Percentiles rank a stretch among this genome's conserved stretches.
phyloP scores from a whole-genome alignment of 75 land plant genomes.

The Selaginella moellendorffii region DNA sequence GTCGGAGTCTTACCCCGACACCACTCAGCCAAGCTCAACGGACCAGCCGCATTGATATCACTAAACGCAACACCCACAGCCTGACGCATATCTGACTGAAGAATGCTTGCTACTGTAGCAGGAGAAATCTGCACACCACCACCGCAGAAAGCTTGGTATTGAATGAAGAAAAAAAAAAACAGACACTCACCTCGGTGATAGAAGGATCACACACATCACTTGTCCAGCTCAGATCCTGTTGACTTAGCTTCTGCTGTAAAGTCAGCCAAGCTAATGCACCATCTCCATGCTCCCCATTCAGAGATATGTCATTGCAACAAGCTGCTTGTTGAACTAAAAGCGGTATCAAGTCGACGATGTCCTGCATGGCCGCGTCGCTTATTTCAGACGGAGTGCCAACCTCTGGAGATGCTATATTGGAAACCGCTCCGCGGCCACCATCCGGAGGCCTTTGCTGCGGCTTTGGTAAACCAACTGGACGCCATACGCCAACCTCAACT shows the following conservation, averaged over 20 bases:
- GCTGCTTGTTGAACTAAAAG: slow-evolving; percentile 82
- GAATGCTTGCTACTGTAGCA: slow-evolving; percentile 57
- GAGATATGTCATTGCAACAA: slow-evolving; percentile 55
- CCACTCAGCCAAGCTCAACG: slow-evolving; percentile 73
- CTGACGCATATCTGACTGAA: slow-evolving; percentile 72
- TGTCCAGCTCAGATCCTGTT: slow-evolving; percentile 45
- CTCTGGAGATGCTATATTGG: not conserved
- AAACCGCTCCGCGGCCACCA: too few species aligned
- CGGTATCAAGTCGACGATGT: slow-evolving; percentile 63
- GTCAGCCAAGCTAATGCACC: slow-evolving; percentile 85
- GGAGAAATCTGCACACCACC: slow-evolving; percentile 47
- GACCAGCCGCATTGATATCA: slow-evolving; percentile 53
- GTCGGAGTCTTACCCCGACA: slow-evolving; percentile 74
- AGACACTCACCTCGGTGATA: slow-evolving; percentile 71
- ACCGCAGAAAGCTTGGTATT: not conserved
- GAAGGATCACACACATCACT: slow-evolving; percentile 38
- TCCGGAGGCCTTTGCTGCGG: slow-evolving; percentile 19
- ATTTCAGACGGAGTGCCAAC: not conserved
- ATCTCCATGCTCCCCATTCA: slow-evolving; percentile 67
- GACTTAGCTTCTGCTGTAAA: slow-evolving; percentile 59
- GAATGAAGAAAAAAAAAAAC: slow-evolving; percentile 5
- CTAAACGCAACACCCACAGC: slow-evolving; percentile 77
- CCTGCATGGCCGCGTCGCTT: slow-evolving; percentile 22
- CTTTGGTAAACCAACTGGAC: slow-evolving; percentile 71
- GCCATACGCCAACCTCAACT: slow-evolving; percentile 91